Evolutionary conservation across 257 asterid species (phyloP), one percentile per base, ranked within the genome.

Genomic region (Euphrasia confusa): DNA sequence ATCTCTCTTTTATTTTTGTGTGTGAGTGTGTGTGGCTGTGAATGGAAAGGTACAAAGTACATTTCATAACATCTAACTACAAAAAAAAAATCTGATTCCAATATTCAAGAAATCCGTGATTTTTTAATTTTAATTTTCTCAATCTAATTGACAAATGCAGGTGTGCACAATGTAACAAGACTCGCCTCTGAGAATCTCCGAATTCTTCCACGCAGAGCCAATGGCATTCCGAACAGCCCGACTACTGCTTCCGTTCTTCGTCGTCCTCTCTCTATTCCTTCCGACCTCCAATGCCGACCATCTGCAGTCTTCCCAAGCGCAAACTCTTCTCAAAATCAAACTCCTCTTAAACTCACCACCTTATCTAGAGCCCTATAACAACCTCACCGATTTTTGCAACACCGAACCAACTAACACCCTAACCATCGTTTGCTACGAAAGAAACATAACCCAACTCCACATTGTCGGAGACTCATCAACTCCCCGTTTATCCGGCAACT

Each of bases 371-470:
- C 70, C 63, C 57, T 81, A 86, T 93, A 77, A 55, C 10, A 76
- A 58, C 9, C 60, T 39, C 17, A 88, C 90, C 0, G 81, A 86
- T 80, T 75, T 86, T 76, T 91, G 97, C 77, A 84, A 75, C 26
- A 35, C 54, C 3, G 89, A 84, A 68, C 83, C 94, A 17, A 17
- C 58, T 9, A 4, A 8, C 1, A 18, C 30, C 18, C 72, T 87
- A 45, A 84, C 87, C n/a, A 69, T 91, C 12, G 85, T 88, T 54
- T 91, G 95, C 78, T 91, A 86, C 5, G 87, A 78, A 35, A 71
- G 74, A 21, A 84, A 60, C 84, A 78, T 86, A 74, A 83, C 95
- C 75, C 97, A 91, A 78, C 71, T 91, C 68, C 97, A 88, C 69
- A 83, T 88, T 54, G 79, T 81, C 55, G 95, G 94, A 42, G 71